phyloP scores from a whole-genome alignment of 2,329 filamentous ascomycete species.

The Pyricularia pennisetigena region DNA sequence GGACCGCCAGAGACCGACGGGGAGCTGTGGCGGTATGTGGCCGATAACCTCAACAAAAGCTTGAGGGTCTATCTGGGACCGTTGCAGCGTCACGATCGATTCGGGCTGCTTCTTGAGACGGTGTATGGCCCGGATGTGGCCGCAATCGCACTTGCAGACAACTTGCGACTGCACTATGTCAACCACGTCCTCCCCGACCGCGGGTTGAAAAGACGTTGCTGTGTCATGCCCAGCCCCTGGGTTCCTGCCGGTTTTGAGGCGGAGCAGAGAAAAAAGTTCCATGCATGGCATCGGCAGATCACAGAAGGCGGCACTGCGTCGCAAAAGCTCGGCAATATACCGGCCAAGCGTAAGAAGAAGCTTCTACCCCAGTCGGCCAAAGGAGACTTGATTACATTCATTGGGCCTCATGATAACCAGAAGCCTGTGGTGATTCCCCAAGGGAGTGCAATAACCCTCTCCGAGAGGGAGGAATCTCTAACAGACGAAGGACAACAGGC shows the following conservation, averaged over 20 bases:
- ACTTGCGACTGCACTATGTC: constrained; percentile 30
- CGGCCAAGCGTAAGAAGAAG: constrained; percentile 7
- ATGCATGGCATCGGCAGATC: constrained; percentile 16
- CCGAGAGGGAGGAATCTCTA: constrained; percentile 9
- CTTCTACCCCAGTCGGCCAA: constrained; percentile 10
- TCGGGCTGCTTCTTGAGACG: constrained; percentile 23
- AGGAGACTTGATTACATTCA: constrained; percentile 14
- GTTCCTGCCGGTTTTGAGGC: constrained; percentile 24
- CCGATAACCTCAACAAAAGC: constrained; percentile 6
- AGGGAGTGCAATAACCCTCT: constrained; percentile 10
- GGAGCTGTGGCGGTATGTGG: constrained; percentile 3
- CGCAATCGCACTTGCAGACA: constrained; percentile 23
- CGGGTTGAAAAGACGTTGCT: constrained; percentile 13
- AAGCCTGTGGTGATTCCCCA: constrained; percentile 12
- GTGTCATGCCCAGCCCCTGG: constrained; percentile 28
- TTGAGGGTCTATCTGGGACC: constrained; percentile 25
- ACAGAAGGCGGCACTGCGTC: constrained; percentile 7
- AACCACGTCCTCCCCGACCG: constrained; percentile 27
- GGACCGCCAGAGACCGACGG: constrained; percentile 3
- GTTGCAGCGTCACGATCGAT: constrained; percentile 23
- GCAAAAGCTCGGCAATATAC: constrained; percentile 13
- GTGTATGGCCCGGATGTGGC: constrained; percentile 31
- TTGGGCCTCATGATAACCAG: constrained; percentile 17
- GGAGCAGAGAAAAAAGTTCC: constrained; percentile 20
- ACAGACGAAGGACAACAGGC: constrained; percentile 6